Percentiles rank a stretch among this genome's conserved stretches.
phyloP scores from a whole-genome alignment of 1,284 basidiomycete species.

The Cryptococcus sp. region DNA sequence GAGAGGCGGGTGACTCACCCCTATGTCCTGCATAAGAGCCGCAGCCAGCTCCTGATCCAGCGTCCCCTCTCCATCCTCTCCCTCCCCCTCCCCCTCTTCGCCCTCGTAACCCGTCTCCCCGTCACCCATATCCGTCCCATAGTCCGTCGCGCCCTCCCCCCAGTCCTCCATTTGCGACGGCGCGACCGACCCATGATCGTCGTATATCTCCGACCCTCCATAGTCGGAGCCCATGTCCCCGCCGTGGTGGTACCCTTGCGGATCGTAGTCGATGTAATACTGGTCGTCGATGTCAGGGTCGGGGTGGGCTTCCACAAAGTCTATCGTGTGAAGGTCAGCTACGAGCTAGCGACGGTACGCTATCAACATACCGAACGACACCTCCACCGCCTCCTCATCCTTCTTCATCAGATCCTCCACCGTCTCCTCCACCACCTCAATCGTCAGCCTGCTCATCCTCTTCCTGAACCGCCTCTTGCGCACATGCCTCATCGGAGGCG shows the following conservation, averaged over 20 bases:
- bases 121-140: constrained; percentile 51
- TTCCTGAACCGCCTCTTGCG: constrained; percentile 93
- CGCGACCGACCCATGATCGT: constrained; percentile 48
- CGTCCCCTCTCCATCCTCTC: constrained; percentile 26
- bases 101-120: constrained; percentile 46
- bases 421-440: constrained; percentile 95
- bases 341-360: not conserved
- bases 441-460: constrained; percentile 59
- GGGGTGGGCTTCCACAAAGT: constrained; percentile 39
- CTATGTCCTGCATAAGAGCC: constrained; percentile 36
- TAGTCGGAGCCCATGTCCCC: constrained; percentile 62
- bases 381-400: constrained; percentile 72
- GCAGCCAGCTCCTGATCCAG: constrained; percentile 38
- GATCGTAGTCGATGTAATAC: constrained; percentile 44
- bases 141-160: constrained; percentile 47
- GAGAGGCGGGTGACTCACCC: constrained; percentile 13
- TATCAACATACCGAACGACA: constrained; percentile 25
- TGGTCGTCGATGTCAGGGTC: constrained; percentile 39
- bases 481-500: constrained; percentile 86
- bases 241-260: constrained; percentile 49
- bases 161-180: constrained; percentile 27
- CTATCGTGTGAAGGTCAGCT: constrained; percentile 13
- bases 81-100: constrained; percentile 28
- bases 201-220: constrained; percentile 59
- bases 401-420: constrained; percentile 87